Evolutionary conservation across 2,329 filamentous ascomycete genomes (phyloP).

Genomic region (Hymenoscyphus scutula): DNA sequence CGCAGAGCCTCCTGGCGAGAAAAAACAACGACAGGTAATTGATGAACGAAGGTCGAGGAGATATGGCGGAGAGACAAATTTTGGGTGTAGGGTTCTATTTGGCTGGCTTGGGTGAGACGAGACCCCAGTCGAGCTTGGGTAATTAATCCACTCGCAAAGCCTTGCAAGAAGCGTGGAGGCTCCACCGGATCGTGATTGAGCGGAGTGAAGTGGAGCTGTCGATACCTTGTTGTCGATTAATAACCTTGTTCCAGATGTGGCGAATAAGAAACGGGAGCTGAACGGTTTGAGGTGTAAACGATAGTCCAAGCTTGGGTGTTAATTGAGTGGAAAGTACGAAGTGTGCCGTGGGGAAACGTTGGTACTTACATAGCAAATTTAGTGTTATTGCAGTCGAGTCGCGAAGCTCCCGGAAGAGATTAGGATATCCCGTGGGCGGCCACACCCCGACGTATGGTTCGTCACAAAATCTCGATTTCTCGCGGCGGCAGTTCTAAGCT

Average conservation of each 20-base stretch:
- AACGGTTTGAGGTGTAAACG: not conserved
- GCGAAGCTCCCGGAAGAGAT: constrained; percentile 3
- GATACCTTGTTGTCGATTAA: constrained; percentile 6
- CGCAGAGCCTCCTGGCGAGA: constrained; percentile 21
- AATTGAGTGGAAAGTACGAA: too few relatives aligned
- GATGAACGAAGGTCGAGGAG: constrained; percentile 8
- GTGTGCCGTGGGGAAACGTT: not conserved
- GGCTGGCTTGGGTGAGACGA: constrained; percentile 13
- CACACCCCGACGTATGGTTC: not conserved
- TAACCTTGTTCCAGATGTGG: constrained; percentile 1
- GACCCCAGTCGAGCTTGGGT: constrained; percentile 11
- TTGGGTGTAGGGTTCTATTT: constrained; percentile 7
- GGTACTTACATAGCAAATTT: constrained; percentile 7
- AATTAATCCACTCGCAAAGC: constrained; percentile 12
- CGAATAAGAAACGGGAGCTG: constrained; percentile 4
- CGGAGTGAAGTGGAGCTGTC: constrained; percentile 1
- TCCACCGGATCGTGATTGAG: constrained; percentile 8
- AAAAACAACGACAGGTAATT: not conserved
- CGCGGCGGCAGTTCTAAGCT: not conserved
- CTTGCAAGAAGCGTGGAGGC: constrained; percentile 1
- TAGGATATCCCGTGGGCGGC: constrained; percentile 1
- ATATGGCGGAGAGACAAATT: constrained; percentile 19
- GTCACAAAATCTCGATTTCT: constrained; percentile 1
- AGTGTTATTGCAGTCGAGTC: not conserved
- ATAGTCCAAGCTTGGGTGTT: not conserved